These are phyloP conservation scores for Peniophora sp. DNA, from an alignment of 1,284 basidiomycete genomes.

Conservation along the genomic window DNA sequence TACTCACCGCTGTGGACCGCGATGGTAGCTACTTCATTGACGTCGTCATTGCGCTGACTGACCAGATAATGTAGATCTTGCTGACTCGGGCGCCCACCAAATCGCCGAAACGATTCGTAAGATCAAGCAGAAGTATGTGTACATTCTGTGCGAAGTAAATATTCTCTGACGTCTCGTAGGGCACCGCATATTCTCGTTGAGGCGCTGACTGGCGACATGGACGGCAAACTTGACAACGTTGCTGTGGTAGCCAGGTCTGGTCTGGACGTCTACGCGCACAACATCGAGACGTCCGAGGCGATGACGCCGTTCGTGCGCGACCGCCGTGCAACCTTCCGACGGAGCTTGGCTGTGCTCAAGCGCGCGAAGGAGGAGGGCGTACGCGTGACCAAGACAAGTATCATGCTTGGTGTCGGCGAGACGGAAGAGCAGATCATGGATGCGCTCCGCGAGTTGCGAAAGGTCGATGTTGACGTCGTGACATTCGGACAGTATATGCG, in stretches of 20 bases:
- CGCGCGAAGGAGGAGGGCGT: conserved; percentile 80
- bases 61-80: conserved; percentile 55
- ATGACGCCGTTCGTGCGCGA: conserved; percentile 95
- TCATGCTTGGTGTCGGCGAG: conserved; percentile 99
- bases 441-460: conserved; percentile 83
- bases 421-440: conserved; percentile 77
- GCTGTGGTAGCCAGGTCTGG: conserved; percentile 83
- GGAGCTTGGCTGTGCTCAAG: conserved; percentile 80
- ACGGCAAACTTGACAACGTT: conserved; percentile 72
- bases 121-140: conserved; percentile 85
- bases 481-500: conserved; percentile 99
- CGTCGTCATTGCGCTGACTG: neutral
- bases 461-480: conserved; percentile 89
- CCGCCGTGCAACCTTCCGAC: conserved; percentile 87
- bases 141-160: neutral
- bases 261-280: conserved; percentile 97
- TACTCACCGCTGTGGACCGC: conserved; percentile 93
- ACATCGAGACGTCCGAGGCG: conserved; percentile 92
- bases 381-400: conserved; percentile 93
- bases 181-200: conserved; percentile 95
- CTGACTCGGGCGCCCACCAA: conserved; percentile 88
- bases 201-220: conserved; percentile 94
- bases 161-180: conserved; percentile 29
- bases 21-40: conserved; percentile 58
- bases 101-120: conserved; percentile 93